Evolutionary conservation across 352 stramenopile species (phyloP).

Genomic region (Pythium angustatum): DNA sequence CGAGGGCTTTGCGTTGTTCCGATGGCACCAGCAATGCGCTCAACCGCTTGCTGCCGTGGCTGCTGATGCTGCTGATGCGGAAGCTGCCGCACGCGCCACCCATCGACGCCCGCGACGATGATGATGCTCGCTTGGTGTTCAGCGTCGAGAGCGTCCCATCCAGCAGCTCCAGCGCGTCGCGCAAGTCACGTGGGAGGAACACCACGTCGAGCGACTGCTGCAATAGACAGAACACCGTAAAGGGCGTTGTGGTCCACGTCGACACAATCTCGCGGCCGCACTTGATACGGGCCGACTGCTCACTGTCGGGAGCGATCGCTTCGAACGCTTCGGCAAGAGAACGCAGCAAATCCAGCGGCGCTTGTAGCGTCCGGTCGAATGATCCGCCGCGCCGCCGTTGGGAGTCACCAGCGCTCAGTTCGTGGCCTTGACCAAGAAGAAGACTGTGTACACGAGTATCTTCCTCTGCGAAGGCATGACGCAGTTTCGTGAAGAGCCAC

Average conservation of each 20-base stretch:
- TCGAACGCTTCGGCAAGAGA: slow-evolving; percentile 10
- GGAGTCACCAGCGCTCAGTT: background rate
- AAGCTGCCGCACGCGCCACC: slow-evolving; percentile 3
- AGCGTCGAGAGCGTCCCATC: slow-evolving; percentile 19
- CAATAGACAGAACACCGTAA: slow-evolving; percentile 23
- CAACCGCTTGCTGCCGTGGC: background rate
- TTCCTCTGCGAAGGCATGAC: slow-evolving; percentile 22
- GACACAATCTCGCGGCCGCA: background rate
- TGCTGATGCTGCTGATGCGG: slow-evolving; percentile 3
- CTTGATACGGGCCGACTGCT: background rate
- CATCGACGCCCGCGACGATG: slow-evolving; percentile 10
- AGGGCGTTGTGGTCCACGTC: slow-evolving; percentile 14
- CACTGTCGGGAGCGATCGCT: background rate
- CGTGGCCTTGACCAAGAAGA: background rate
- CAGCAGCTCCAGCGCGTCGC: slow-evolving; percentile 25
- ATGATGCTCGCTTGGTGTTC: background rate
- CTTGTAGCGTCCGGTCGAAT: background rate
- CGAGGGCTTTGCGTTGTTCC: background rate
- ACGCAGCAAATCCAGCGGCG: slow-evolving; percentile 18
- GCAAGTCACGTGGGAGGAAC: slow-evolving; percentile 19
- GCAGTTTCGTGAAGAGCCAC: slow-evolving; percentile 30
- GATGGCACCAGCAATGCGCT: background rate
- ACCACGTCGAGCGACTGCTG: slow-evolving; percentile 29
- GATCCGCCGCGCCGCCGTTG: background rate
- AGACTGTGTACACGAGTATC: slow-evolving; percentile 9